Percentiles rank a stretch among this genome's conserved stretches.
phyloP scores from a whole-genome alignment of 805 yeast species.

The Clavispora phyllophila region DNA sequence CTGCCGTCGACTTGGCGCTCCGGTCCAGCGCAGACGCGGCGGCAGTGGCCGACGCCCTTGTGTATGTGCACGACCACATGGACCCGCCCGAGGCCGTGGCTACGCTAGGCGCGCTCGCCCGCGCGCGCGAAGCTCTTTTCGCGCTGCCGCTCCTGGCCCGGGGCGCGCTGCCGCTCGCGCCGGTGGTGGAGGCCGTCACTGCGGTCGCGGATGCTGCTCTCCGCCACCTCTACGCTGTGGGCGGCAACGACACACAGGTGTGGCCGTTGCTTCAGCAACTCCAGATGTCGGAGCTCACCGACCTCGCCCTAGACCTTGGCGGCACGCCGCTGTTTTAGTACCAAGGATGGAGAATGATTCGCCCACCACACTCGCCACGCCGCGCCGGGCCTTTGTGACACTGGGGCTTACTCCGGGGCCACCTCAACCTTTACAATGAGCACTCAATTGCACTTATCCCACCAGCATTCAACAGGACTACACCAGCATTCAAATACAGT shows the following conservation, averaged over 20 bases:
- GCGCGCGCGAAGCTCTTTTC: conserved; percentile 4
- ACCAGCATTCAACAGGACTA: no score
- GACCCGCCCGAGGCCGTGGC: conserved; percentile 5
- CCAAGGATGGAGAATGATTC: no score
- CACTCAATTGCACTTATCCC: no score
- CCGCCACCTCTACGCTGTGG: conserved; percentile 2
- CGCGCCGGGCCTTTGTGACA: no score
- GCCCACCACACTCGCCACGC: no score
- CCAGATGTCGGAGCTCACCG: conserved; percentile 13
- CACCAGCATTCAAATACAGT: no score
- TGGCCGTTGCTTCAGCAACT: conserved; percentile 11
- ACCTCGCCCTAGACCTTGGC: conserved; percentile 11
- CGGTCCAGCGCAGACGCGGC: background rate
- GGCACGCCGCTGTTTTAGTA: conserved; percentile 5
- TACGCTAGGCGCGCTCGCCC: conserved; percentile 5
- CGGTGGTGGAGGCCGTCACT: conserved; percentile 2
- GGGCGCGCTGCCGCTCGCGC: conserved; percentile 2
- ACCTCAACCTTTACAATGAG: no score
- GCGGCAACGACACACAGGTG: conserved; percentile 4
- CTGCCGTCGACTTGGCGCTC: conserved; percentile 1
- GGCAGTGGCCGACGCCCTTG: background rate
- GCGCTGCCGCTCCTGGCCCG: conserved; percentile 5
- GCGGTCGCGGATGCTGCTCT: conserved; percentile 3
- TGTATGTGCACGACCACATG: background rate
- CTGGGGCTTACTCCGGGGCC: no score